phyloP scores from a whole-genome alignment of 2,329 filamentous ascomycete species.

The Fusarium aywerte region DNA sequence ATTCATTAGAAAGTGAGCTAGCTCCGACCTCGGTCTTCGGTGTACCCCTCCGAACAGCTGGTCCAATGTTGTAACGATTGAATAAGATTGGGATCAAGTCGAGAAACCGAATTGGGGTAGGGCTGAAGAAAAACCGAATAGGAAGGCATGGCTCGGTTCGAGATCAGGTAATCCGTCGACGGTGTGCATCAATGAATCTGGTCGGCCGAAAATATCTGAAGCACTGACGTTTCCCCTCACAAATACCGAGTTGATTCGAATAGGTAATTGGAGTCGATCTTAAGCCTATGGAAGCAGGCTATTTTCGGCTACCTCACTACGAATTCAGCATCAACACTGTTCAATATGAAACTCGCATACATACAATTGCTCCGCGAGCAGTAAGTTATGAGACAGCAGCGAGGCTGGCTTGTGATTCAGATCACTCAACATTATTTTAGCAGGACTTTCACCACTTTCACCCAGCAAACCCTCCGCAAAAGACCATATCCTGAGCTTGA shows the following conservation, averaged over 20 bases:
- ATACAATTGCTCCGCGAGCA: background rate
- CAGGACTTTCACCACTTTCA: background rate
- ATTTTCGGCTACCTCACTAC: background rate
- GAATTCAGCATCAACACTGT: background rate
- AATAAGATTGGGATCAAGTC: slow-evolving; percentile 28
- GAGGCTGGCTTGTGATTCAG: background rate
- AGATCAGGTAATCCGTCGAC: slow-evolving; percentile 4
- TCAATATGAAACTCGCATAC: background rate
- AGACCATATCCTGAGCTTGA: slow-evolving; percentile 2
- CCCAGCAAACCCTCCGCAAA: slow-evolving; percentile 24
- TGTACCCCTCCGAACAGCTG: slow-evolving; percentile 35
- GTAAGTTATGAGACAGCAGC: background rate
- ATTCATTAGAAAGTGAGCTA: slow-evolving; percentile 26
- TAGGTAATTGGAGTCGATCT: background rate
- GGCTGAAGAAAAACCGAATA: slow-evolving; percentile 39
- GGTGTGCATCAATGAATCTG: slow-evolving; percentile 6
- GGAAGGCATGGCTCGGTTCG: slow-evolving; percentile 27
- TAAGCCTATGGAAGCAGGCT: background rate
- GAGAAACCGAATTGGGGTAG: slow-evolving; percentile 31
- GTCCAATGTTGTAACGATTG: slow-evolving; percentile 15
- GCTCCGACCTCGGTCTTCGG: slow-evolving; percentile 45
- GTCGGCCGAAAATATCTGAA: slow-evolving; percentile 4
- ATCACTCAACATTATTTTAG: background rate
- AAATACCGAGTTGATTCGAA: slow-evolving; percentile 14
- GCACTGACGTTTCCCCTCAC: slow-evolving; percentile 21